A percentile compares a stretch with the other conserved stretches of the same genome.
Conservation (phyloP, 345 rosid genomes). For the Iberis pinnata region DNA sequence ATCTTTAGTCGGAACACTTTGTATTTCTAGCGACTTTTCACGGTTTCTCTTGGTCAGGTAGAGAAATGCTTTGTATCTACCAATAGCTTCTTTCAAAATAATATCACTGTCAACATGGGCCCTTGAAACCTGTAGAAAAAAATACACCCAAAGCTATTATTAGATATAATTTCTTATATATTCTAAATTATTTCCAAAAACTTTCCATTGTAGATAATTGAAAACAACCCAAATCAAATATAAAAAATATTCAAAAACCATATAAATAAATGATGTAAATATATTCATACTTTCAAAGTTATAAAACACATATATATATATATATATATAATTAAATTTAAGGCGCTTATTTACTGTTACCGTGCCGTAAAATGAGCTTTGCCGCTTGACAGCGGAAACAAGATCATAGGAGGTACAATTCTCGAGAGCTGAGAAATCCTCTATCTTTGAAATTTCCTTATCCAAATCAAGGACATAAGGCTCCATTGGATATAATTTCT, state of each 20-base stretch:
- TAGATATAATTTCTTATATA: too few species aligned
- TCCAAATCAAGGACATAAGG: slow-evolving; percentile 46
- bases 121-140: slow-evolving; percentile 84
- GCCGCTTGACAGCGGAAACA: slow-evolving; percentile 87
- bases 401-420: slow-evolving; percentile 58
- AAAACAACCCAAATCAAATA: too few species aligned
- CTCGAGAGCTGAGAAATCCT: slow-evolving; percentile 37
- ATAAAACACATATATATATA: too few species aligned
- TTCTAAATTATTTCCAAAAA: too few species aligned
- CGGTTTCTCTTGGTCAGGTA: slow-evolving; percentile 76
- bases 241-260: too few species aligned
- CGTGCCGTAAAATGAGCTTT: slow-evolving; percentile 78
- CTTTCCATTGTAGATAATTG: too few species aligned
- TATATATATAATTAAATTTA: too few species aligned
- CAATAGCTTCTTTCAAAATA: slow-evolving; percentile 71
- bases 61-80: slow-evolving; percentile 87
- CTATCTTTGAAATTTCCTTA: slow-evolving; percentile 24
- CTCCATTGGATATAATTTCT: slow-evolving; percentile 49
- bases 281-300: too few species aligned
- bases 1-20: slow-evolving; percentile 94
- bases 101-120: slow-evolving; percentile 51
- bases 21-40: slow-evolving; percentile 52
- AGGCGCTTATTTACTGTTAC: too few species aligned
- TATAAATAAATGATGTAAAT: too few species aligned
- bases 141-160: too few species aligned